Percentiles rank a stretch among this genome's conserved stretches.
Conservation (phyloP, 1,139 yeast species). For the Scheffersomyces illinoinensis region DNA sequence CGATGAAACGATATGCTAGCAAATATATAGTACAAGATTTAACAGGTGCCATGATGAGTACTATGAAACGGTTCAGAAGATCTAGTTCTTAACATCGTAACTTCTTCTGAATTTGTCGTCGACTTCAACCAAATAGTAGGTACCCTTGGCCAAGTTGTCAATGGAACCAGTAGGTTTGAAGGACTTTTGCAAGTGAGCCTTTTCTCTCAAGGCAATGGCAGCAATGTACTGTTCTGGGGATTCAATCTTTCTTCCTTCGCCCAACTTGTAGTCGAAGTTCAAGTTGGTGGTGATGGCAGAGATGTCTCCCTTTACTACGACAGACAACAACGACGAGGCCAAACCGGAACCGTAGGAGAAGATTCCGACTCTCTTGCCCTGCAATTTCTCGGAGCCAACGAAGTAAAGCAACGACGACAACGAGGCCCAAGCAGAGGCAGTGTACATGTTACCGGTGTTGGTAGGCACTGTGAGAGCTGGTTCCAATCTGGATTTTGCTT, state of each 20-base stretch:
- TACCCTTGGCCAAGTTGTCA: conserved; percentile 70
- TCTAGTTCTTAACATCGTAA: conserved; percentile 62
- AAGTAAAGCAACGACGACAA: conserved; percentile 77
- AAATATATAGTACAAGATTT: not conserved
- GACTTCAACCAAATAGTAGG: conserved; percentile 80
- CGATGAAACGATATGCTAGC: not conserved
- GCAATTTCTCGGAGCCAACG: conserved; percentile 72
- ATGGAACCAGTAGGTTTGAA: conserved; percentile 78
- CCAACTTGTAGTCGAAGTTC: conserved; percentile 68
- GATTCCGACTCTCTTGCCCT: conserved; percentile 82
- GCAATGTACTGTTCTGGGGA: conserved; percentile 81
- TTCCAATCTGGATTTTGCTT: conserved; percentile 66
- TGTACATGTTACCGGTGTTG: conserved; percentile 98
- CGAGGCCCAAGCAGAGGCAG: conserved; percentile 91
- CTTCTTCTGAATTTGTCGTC: conserved; percentile 89
- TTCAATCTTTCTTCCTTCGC: conserved; percentile 60
- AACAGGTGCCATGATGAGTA: not conserved
- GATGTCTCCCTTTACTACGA: conserved; percentile 80
- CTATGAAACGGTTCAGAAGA: not conserved
- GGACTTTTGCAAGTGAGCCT: conserved; percentile 78
- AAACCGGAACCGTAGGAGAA: conserved; percentile 98
- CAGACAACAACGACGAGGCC: conserved; percentile 86
- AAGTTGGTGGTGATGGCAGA: conserved; percentile 64
- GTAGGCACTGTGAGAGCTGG: conserved; percentile 90
- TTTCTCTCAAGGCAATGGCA: conserved; percentile 84